Conservation (phyloP, 2,329 filamentous ascomycete species). For the Botrytis hyacinthi region DNA sequence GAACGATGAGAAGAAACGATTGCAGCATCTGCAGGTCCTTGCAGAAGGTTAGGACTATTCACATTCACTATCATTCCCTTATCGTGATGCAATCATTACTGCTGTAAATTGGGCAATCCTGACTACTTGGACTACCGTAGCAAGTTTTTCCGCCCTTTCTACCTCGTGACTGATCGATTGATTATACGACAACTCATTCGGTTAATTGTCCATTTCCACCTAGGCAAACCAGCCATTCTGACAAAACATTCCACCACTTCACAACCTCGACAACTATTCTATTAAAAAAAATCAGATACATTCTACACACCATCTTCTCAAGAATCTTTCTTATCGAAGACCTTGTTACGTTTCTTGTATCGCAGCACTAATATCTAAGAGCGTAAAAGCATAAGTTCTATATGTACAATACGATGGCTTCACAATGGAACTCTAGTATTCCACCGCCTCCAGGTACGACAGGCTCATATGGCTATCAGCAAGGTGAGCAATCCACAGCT, state of each 20-base stretch:
- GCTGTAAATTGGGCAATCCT: background rate
- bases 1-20: background rate
- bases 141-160: background rate
- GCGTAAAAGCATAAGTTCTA: constrained; percentile 25
- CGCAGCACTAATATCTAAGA: constrained; percentile 32
- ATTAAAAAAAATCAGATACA: background rate
- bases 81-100: background rate
- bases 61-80: background rate
- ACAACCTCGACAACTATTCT: background rate
- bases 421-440: constrained; percentile 35
- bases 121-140: background rate
- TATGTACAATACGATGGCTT: constrained; percentile 36
- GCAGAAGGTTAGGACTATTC: constrained; percentile 1
- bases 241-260: constrained; percentile 11
- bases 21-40: background rate
- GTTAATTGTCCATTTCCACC: constrained; percentile 7
- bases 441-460: constrained; percentile 45
- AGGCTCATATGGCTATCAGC: constrained; percentile 33
- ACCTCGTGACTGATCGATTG: background rate
- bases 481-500: constrained; percentile 31
- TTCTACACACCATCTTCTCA: background rate
- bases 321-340: background rate
- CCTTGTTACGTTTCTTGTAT: constrained; percentile 22
- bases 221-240: background rate
- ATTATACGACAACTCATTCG: constrained; percentile 7